Evolutionary conservation across 2,329 filamentous ascomycete genomes (phyloP), one percentile per base, ranked within the genome.

Genomic region (Aspergillus fumigatus): DNA sequence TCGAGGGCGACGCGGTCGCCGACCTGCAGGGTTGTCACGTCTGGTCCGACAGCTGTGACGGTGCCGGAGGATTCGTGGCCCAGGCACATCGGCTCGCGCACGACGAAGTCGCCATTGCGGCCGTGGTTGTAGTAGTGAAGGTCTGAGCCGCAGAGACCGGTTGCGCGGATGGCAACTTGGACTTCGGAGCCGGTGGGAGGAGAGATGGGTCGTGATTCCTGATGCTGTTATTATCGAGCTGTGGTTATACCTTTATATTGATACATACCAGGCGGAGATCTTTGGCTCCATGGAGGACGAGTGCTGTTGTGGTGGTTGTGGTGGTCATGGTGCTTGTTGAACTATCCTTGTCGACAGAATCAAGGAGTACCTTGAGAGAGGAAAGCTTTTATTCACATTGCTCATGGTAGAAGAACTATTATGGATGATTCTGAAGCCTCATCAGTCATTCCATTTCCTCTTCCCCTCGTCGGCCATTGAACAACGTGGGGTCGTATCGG

Each of bases 1-100:
- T 97, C 93, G 45, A 97, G 80, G n/a, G 93, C 92, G 21, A 97
- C 88, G 65, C 89, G 87, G 76, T 97, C 92, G 56, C 92, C 92
- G 10, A 81, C 70, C 63, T 83, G 77, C 60, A 96, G 83, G 32
- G 74, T 76, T 41, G 61, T 84, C 5, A 91, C 88, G 11, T 77
- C 78, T 1, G 81, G 71, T 21, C 91, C 92, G 43, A 90, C 79
- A 48, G 84, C 82, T 53, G 91, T 84, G 43, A 97, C 81, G 27
- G 89, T 88, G 57, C 92, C 92, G 8, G 90, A 83, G 14, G 91
- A 92, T 71, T 89, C 87, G 71, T 89, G 87, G 64, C 87, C 87
- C 0, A 96, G 84, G 14, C 91, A 87, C 81, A 96, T 88, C 60
- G 92, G 92, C 63, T 90, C 84, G 69, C 84, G 87, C 56, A 95